Evolutionary conservation across 805 yeast species (phyloP), one percentile per base, ranked within the genome.

Genomic region (Kodamaea restingae): DNA sequence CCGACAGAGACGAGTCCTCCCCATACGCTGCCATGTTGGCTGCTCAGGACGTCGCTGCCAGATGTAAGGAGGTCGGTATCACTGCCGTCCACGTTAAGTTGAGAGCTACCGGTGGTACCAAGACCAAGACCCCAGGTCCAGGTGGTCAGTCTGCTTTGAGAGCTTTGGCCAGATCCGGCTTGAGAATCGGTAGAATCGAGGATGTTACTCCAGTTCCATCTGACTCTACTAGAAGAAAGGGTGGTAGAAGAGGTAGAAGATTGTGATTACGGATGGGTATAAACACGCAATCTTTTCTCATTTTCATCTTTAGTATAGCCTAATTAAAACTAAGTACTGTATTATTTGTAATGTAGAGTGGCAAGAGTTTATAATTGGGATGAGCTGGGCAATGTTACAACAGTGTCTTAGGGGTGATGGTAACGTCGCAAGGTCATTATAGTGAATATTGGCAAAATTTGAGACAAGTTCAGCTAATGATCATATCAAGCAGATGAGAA

Each of bases 171-270:
- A 90, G 99, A 84, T 88, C 98, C 58, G 99, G 99, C 73, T 81
- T 93, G 76, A 90, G 95, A 84, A 93, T 93, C 59, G 99, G 99
- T 65, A 88, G 99, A 78, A 93, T 93, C 63, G 99, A 95, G 81
- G 99, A 93, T 75, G 98, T 93, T 60, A 93, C 99, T 61, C 98
- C 98, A 75, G 90, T 93, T 65, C 99, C 99, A 75, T 93, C 98
- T 60, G 99, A 93, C 77, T 90, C 98, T 65, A 95, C 98, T 75
- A 93, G 99, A 85, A 87, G 91, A 88, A 95, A 93, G 95, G 98
- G 98, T 88, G 99, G 99, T 87, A 93, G 98, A 82, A 90, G 99
- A 84, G 99, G 99, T 91, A 91, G 98, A 84, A 88, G 99, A 86
- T 84, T 90, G 77, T 87, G 75, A 76, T 58, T 58, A 43, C 28